Base-by-base conservation (phyloP, 331 rosid genomes). In the Pyrus hybrid region DNA sequence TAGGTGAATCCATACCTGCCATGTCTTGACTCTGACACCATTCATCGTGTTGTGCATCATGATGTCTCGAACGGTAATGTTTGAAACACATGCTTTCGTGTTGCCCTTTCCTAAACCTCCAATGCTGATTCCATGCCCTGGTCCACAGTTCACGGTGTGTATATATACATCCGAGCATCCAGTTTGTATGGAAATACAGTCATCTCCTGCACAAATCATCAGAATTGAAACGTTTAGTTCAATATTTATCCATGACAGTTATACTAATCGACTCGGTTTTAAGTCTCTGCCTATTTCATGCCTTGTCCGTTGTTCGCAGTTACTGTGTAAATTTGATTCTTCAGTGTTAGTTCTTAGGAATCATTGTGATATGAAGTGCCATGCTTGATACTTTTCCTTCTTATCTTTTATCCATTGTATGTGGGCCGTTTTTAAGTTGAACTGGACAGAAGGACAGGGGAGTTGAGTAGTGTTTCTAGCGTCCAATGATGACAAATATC, bases 61-160 rank as follows among this genome's bases (percentile, higher is more conserved):
- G 6, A 86, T 76, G 51, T 86, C 89, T 56, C 89, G 83, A 64
- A 86, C 73, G 2, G 89, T 86, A 75, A 86, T 86, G 81, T 86
- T 86, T 60, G 89, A 86, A 76, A 86, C 89, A 58, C 89, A 86
- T 20, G 89, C 89, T 62, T 74, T 87, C 22, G 96, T 88, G 78
- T 90, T 90, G 72, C 83, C 96, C 83, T 83, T 88, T 64, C 97
- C 97, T 47, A 92, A 85, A 80, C 97, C 28, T 80, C 97, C 97
- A 30, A 92, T 92, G 91, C 96, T 92, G 89, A 92, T 92, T 76
- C 97, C 97, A 37, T 92, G 97, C 61, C 97, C 97, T 45, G 97
- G 97, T 35, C 97, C 96, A 17, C 95, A 90, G 82, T 90, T 86
- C 75, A 90, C 81, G 4, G 84, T 86, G 83, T 87, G 95, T 79